phyloP scores from a whole-genome alignment of 345 rosid species.

The Pugionium cornutum region DNA sequence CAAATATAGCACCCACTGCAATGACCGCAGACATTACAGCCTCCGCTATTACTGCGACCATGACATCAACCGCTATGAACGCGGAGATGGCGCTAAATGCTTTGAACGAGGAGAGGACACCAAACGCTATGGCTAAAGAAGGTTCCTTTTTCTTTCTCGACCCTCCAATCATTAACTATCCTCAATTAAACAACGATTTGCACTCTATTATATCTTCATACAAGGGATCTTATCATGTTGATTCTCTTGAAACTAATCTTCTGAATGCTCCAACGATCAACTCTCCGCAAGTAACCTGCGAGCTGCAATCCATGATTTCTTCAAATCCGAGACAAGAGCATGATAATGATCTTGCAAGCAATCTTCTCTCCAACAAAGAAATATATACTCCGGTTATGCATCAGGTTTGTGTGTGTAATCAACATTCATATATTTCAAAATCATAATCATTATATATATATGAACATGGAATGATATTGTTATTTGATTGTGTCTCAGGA shows the following conservation, averaged over 20 bases:
- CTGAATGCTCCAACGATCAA: neutral
- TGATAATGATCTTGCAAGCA: neutral
- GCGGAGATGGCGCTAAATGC: neutral
- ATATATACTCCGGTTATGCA: slow-evolving; percentile 7
- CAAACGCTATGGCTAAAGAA: neutral
- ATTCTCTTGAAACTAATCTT: neutral
- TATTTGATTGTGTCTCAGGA: slow-evolving; percentile 3
- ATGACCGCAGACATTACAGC: no score
- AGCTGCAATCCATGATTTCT: neutral
- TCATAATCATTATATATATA: neutral
- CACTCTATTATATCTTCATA: neutral
- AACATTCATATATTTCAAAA: neutral
- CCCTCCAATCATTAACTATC: neutral
- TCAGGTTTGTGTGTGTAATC: slow-evolving; percentile 5
- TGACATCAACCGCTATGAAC: no score
- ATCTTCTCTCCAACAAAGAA: neutral
- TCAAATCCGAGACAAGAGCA: neutral
- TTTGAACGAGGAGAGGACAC: neutral
- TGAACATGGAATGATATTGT: neutral
- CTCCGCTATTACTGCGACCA: no score
- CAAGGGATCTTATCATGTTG: neutral
- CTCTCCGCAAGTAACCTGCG: neutral
- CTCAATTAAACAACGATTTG: neutral
- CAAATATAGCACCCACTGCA: neutral
- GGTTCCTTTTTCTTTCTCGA: neutral